These are phyloP conservation scores for Solanum chiquidenum DNA, from an alignment of 257 asterid species.

Conservation along the genomic window DNA sequence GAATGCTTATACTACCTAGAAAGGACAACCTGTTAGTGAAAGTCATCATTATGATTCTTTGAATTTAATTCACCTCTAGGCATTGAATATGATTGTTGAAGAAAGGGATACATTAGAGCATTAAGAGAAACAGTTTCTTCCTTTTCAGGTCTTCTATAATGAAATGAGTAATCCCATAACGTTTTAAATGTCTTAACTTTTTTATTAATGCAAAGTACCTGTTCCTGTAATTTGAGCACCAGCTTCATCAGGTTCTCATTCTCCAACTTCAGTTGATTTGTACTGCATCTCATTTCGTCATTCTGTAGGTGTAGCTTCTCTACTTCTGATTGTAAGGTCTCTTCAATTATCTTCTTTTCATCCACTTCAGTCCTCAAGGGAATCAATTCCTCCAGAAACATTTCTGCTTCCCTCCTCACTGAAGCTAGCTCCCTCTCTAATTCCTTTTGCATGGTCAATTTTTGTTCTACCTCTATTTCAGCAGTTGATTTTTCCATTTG, in stretches of 20 bases:
- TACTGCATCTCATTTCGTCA: constrained; percentile 34
- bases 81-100: background rate
- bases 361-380: constrained; percentile 45
- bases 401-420: constrained; percentile 47
- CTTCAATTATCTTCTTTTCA: constrained; percentile 52
- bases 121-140: background rate
- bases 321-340: constrained; percentile 49
- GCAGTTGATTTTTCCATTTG: constrained; percentile 9
- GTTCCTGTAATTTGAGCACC: constrained; percentile 37
- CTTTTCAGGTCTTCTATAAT: background rate
- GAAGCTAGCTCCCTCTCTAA: constrained; percentile 35
- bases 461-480: constrained; percentile 19
- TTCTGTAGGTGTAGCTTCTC: constrained; percentile 41
- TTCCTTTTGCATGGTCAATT: constrained; percentile 40
- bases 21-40: background rate
- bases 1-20: background rate
- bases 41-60: background rate
- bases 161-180: background rate
- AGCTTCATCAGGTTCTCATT: constrained; percentile 53
- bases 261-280: constrained; percentile 44
- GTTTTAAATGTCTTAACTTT: background rate
- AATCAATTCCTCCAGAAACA: constrained; percentile 31
- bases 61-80: background rate
- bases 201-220: constrained; percentile 24
- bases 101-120: background rate